phyloP scores from a whole-genome alignment of 2,329 filamentous ascomycete species.

The Cladosporium sphaerospermum region DNA sequence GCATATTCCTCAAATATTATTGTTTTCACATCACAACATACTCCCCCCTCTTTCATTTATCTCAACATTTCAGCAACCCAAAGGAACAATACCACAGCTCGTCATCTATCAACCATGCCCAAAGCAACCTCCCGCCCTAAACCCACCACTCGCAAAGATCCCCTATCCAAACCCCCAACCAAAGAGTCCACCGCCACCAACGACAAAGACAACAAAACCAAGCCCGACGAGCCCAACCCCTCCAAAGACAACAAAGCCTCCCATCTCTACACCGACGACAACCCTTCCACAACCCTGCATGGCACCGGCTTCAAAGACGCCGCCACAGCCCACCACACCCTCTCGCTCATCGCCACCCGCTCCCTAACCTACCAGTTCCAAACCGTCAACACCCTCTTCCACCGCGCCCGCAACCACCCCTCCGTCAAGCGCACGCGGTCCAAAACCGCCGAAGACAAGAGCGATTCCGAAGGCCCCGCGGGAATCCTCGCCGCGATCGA shows the following conservation, averaged over 20 bases:
- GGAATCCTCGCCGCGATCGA: constrained; percentile 24
- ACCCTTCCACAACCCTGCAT: constrained; percentile 28
- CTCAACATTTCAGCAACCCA: background rate
- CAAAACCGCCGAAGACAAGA: background rate
- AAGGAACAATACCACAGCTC: background rate
- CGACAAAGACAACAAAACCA: background rate
- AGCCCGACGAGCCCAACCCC: background rate
- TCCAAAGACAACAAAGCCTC: constrained; percentile 21
- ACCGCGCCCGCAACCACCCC: constrained; percentile 26
- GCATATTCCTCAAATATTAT: background rate
- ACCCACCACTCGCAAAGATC: background rate
- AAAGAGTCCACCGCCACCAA: background rate
- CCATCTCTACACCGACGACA: constrained; percentile 31
- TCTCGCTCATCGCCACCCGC: constrained; percentile 25
- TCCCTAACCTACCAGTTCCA: constrained; percentile 29
- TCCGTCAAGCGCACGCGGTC: constrained; percentile 19
- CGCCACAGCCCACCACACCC: constrained; percentile 21
- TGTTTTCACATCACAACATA: no score
- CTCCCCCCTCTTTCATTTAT: background rate
- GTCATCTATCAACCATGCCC: background rate
- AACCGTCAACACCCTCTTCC: constrained; percentile 28
- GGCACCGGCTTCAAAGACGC: constrained; percentile 30
- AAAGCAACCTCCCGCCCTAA: constrained; percentile 2
- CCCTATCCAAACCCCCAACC: background rate
- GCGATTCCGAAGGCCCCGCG: constrained; percentile 1